Conservation (phyloP, 2,329 filamentous ascomycete genomes). For the Alternaria sp. region DNA sequence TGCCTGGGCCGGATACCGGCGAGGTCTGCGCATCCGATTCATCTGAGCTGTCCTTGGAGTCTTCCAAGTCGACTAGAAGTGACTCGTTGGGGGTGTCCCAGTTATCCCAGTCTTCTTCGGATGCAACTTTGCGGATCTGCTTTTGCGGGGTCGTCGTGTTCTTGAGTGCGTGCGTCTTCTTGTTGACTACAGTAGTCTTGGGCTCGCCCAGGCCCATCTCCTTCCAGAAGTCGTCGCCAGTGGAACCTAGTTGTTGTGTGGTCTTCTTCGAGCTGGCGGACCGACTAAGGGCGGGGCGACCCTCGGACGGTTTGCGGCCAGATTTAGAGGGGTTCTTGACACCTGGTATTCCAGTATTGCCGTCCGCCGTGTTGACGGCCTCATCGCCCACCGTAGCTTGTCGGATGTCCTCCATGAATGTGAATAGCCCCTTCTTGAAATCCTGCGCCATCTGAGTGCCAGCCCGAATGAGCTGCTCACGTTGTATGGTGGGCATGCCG, state of each 20-base stretch:
- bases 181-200: conserved; percentile 43
- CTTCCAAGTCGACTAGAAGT: conserved; percentile 46
- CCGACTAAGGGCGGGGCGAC: conserved; percentile 39
- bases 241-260: conserved; percentile 39
- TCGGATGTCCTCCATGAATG: conserved; percentile 92
- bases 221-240: conserved; percentile 53
- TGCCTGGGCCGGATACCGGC: conserved; percentile 50
- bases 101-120: conserved; percentile 62
- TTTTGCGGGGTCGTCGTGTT: conserved; percentile 47
- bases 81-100: conserved; percentile 59
- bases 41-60: conserved; percentile 52
- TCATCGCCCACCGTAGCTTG: conserved; percentile 97
- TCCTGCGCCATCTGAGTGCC: conserved; percentile 85
- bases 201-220: conserved; percentile 51
- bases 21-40: conserved; percentile 58
- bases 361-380: conserved; percentile 59
- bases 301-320: conserved; percentile 37
- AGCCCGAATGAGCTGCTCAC: conserved; percentile 48
- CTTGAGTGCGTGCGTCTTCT: conserved; percentile 49
- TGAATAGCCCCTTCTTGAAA: conserved; percentile 87
- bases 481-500: conserved; percentile 41
- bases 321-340: conserved; percentile 33
- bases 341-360: conserved; percentile 44
- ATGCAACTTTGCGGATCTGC: conserved; percentile 45
- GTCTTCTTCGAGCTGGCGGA: conserved; percentile 43